Evolutionary conservation across 495 filamentous ascomycete species (phyloP), one percentile per base, ranked within the genome.

Genomic region (Lasiosphaeria hispida): DNA sequence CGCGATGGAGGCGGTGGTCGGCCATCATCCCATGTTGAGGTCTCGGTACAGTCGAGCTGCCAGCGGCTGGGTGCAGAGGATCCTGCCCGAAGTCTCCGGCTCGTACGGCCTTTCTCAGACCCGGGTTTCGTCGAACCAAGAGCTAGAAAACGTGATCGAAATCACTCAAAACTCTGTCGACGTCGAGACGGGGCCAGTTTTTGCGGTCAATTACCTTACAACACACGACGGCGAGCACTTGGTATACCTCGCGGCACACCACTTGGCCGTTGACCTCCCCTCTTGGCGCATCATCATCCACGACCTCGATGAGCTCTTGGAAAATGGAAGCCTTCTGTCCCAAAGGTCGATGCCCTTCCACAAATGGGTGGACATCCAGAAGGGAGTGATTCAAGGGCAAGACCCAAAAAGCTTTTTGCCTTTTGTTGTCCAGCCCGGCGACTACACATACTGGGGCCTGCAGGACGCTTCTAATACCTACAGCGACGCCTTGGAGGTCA

Each of bases 21-120:
- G 68, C 0, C 82, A 83, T 6, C 88, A 92, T 56, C 82, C 86
- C 4, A 90, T 90, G 88, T 77, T 92, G n/a, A 77, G 87, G 19
- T 80, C 82, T n/a, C 81, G 87, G 6, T 89, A 87, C 60, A 70
- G 63, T 13, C 68, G 72, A 7, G 57, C 56, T 15, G 50, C 63
- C 15, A 61, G 58, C 3, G 73, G 72, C 0, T 80, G 77, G 78
- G 67, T 62, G 53, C 79, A 81, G 53, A 66, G 60, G 36, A 64
- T 73, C 7, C 63, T 75, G 7, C 63, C 73, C 10, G 69, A 75
- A 14, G 64, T 72, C 7, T 15, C 71, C 36, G 71, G 67, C 11
- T 76, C 76, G 7, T 80, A 76, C 60, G 63, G 63, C 14, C 63
- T 80, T 15, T 42, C 53, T 10, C 71, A 77, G 50, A 70, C 71